phyloP scores from a whole-genome alignment of 2,329 filamentous ascomycete species.

The Aspergillus persii region DNA sequence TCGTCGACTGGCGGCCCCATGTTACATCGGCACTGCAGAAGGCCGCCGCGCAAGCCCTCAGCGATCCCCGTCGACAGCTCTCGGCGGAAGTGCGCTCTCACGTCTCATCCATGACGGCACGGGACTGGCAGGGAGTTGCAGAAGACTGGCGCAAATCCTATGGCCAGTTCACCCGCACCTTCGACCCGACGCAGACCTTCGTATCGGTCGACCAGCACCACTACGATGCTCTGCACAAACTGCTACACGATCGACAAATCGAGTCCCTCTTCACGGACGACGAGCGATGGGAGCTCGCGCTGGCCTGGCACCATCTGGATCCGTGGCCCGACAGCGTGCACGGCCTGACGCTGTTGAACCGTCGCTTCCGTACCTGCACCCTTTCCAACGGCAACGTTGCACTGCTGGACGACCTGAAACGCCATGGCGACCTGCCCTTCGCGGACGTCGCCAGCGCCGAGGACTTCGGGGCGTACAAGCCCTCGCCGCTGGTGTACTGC shows the following conservation, averaged over 20 bases:
- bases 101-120: constrained; percentile 51
- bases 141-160: constrained; percentile 70
- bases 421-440: constrained; percentile 61
- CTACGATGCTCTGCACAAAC: constrained; percentile 57
- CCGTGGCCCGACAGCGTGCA: constrained; percentile 64
- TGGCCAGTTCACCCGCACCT: constrained; percentile 55
- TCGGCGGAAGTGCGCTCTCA: constrained; percentile 48
- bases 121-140: constrained; percentile 65
- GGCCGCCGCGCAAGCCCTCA: constrained; percentile 50
- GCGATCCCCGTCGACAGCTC: constrained; percentile 46
- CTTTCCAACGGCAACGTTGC: constrained; percentile 72
- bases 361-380: constrained; percentile 60
- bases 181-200: constrained; percentile 49
- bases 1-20: constrained; percentile 73
- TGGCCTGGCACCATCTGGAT: constrained; percentile 69
- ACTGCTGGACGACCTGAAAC: constrained; percentile 64
- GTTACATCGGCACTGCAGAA: constrained; percentile 60
- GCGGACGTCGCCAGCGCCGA: constrained; percentile 63
- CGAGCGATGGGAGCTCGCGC: constrained; percentile 60
- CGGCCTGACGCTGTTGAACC: constrained; percentile 59
- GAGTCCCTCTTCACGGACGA: constrained; percentile 59
- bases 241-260: constrained; percentile 59
- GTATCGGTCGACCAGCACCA: constrained; percentile 73
- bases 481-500: constrained; percentile 63
- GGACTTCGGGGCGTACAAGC: constrained; percentile 74